Evolutionary conservation across 495 filamentous ascomycete species (phyloP), one percentile per base, ranked within the genome.

Genomic region (Staphylotrichum tortipilum): DNA sequence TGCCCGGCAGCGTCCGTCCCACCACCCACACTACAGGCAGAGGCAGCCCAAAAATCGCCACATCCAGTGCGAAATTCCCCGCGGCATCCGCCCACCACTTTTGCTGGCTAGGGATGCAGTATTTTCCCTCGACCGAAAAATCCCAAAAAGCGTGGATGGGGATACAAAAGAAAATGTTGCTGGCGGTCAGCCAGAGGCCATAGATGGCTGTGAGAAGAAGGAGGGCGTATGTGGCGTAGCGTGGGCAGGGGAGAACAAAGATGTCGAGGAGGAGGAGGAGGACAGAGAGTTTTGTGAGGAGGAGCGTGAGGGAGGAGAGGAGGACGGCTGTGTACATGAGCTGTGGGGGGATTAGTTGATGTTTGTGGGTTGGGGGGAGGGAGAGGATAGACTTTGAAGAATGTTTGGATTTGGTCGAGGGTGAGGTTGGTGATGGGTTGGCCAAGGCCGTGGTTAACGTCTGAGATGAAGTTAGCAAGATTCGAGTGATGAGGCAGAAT

Each of bases 1-100:
- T 49, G 40, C 11, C 17, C 5, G 52, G 48, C 23, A 63, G 42
- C 6, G 50, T 58, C 40, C n/a, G n/a, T n/a, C n/a, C n/a, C n/a
- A 69, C 39, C 2, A 18, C 11, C 8, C 50, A 10, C 18, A 69
- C 29, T 4, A 60, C 48, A 1, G 66, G 62, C 10, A 69, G 47
- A 8, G 64, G 66, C 26, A 69, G 51, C 19, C 49, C 12, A 36
- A 67, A 65, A 11, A 67, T 58, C 17, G 56, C 22, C n/a, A 67
- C 41, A 35, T 68, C 60, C 12, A 62, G 50, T 5, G 39, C 41
- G 39, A 65, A 49, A 29, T 60, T 53, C 18, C 62, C 10, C 7
- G 31, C 47, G 29, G 51, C 38, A 11, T 56, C 53, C 17, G 37
- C 50, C 36, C 35, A 44, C 17, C 40, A 51, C 11, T 47, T 40